A percentile compares a stretch with the other conserved stretches of the same genome.
phyloP scores from a whole-genome alignment of 2,329 filamentous ascomycete species.

The Fusarium udum region DNA sequence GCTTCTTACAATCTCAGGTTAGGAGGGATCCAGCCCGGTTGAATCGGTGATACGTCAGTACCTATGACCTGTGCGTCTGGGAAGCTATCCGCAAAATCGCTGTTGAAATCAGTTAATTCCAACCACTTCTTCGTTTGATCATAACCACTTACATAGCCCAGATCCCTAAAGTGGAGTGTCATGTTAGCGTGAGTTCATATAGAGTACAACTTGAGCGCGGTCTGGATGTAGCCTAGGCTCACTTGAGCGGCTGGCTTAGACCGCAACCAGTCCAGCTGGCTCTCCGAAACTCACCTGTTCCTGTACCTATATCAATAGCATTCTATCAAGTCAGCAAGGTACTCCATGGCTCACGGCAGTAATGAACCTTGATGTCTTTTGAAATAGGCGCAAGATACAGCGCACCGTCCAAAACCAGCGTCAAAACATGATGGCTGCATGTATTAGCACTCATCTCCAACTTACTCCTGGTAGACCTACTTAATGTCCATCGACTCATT shows the following conservation, averaged over 20 bases:
- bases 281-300: not conserved
- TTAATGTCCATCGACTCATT: conserved; percentile 37
- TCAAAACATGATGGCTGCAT: conserved; percentile 26
- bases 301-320: conserved; percentile 25
- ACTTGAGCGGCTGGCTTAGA: not conserved
- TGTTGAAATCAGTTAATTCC: not conserved
- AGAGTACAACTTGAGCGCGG: not conserved
- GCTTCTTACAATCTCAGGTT: conserved; percentile 14
- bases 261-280: accelerated
- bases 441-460: not conserved
- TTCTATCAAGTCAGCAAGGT: not conserved
- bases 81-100: conserved; percentile 25
- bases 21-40: conserved; percentile 22
- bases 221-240: not conserved
- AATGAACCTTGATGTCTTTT: conserved; percentile 7
- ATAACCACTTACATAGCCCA: conserved; percentile 26
- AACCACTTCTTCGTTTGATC: accelerated
- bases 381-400: conserved; percentile 9
- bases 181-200: not conserved
- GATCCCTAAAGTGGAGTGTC: not conserved
- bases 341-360: accelerated
- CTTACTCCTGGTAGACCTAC: accelerated
- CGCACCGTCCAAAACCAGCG: conserved; percentile 14
- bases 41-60: conserved; percentile 30
- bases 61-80: conserved; percentile 17